Percentiles rank a stretch among this genome's conserved stretches.
Conservation (phyloP, 2,329 filamentous ascomycete species). For the Talaromyces pinophilus region DNA sequence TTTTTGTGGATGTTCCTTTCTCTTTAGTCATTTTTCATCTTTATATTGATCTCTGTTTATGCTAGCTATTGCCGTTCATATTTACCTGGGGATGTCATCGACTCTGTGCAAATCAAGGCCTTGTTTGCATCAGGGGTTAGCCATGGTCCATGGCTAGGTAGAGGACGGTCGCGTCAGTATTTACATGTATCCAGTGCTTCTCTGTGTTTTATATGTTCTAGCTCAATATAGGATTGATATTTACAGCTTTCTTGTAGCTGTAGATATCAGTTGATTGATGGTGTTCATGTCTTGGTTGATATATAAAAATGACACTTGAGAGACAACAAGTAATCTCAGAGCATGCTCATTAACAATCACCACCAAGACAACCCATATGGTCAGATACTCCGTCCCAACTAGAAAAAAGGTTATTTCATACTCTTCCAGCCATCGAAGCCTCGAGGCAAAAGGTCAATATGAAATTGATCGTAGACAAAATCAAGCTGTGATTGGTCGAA, state of each 20-base stretch:
- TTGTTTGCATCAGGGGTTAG: background rate
- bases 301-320: background rate
- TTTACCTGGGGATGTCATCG: background rate
- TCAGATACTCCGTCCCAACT: background rate
- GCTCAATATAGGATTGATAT: constrained; percentile 2
- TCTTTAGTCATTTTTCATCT: background rate
- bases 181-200: constrained; percentile 9
- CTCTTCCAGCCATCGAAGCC: background rate
- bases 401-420: background rate
- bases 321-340: background rate
- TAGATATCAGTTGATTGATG: background rate
- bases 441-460: background rate
- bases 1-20: constrained; percentile 16
- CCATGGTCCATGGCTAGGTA: background rate
- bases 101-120: constrained; percentile 1
- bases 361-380: background rate
- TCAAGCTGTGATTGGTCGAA: background rate
- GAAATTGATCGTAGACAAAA: background rate
- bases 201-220: constrained; percentile 4
- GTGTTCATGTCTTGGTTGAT: background rate
- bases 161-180: background rate
- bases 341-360: background rate
- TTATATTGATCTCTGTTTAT: constrained; percentile 3
- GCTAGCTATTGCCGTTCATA: constrained; percentile 6
- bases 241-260: background rate